Conservation (phyloP, 164 flowering plant genomes). For the Santalum album region DNA sequence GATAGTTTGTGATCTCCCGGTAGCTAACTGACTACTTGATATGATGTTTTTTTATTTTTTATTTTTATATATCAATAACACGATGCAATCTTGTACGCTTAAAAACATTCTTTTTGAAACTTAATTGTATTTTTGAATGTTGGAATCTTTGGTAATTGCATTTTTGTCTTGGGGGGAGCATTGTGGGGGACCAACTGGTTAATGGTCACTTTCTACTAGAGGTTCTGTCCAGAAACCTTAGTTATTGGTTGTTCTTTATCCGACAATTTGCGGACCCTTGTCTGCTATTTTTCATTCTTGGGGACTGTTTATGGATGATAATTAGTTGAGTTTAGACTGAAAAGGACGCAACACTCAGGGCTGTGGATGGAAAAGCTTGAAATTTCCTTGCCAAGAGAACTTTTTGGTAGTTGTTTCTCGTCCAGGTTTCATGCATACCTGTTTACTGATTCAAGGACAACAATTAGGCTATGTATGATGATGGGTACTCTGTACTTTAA, state of each 20-base stretch:
- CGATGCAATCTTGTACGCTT: constrained; percentile 5
- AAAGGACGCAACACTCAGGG: constrained; percentile 27
- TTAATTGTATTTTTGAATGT: constrained; percentile 12
- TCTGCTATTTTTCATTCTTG: constrained; percentile 30
- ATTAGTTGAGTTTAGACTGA: constrained; percentile 17
- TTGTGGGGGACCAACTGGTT: constrained; percentile 35
- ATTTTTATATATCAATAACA: no score
- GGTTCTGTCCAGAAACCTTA: constrained; percentile 30
- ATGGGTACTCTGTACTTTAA: constrained; percentile 6
- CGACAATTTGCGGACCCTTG: constrained; percentile 45
- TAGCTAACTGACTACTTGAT: no score
- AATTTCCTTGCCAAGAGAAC: constrained; percentile 30
- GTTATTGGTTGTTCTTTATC: constrained; percentile 30
- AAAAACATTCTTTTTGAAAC: constrained; percentile 16
- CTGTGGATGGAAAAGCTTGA: constrained; percentile 26
- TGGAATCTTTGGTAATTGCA: constrained; percentile 14
- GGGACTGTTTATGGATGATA: constrained; percentile 13
- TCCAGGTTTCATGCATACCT: background rate
- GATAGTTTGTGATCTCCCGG: no score
- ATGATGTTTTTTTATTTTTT: background rate
- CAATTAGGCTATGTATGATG: constrained; percentile 5
- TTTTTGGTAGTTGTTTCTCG: constrained; percentile 12
- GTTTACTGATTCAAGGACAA: constrained; percentile 15
- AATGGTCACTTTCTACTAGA: constrained; percentile 36
- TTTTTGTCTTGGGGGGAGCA: constrained; percentile 17